Base-by-base conservation (phyloP, 108 stramenopile species). In the Conticribra guillardii region DNA sequence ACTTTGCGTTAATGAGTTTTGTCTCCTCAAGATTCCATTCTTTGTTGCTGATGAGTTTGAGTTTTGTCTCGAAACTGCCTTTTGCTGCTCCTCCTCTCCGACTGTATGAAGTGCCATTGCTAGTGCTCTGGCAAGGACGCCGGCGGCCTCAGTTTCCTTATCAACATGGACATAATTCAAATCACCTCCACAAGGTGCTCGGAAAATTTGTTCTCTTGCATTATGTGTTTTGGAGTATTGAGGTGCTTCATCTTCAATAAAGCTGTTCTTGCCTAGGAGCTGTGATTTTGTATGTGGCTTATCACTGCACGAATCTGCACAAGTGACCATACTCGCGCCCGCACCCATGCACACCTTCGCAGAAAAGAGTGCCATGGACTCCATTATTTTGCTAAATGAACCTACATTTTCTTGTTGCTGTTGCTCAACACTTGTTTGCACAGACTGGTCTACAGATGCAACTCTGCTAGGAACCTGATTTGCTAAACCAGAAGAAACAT, bases 251-350 rank as follows among this genome's bases (percentile, higher is more conserved):
- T n/a, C 28, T 29, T 62, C 60, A 5, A 62, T 16, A 31, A 54
- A 71, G 18, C 24, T 30, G 30, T 29, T 71, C 29, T 33, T 54
- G 21, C 34, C 47, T 7, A 65, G n/a, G 28, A 16, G 17, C 41
- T 15, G 29, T 28, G 23, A 24, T 0, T 45, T 49, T 30, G 19
- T 34, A 4, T 54, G 21, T 2, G 73, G 64, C 15, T 54, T 54
- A 33, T 74, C 73, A 48, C 32, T 67, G 31, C 73, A 74, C 14
- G 73, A 52, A 27, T 57, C 48, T 17, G 59, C 54, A 28, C 73
- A 74, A 11, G 64, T 49, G 16, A 53, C 55, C 47, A 74, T 74
- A 14, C 58, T 64, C 7, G 58, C 58, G 49, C 73, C 65, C 23
- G 73, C 41, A 16, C 58, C 65, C 17, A 74, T 55, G 50, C 73